A percentile compares a stretch with the other conserved stretches of the same genome.
These are phyloP conservation scores for Candida palmyrensis DNA, from an alignment of 805 yeast species.

Conservation along the genomic window DNA sequence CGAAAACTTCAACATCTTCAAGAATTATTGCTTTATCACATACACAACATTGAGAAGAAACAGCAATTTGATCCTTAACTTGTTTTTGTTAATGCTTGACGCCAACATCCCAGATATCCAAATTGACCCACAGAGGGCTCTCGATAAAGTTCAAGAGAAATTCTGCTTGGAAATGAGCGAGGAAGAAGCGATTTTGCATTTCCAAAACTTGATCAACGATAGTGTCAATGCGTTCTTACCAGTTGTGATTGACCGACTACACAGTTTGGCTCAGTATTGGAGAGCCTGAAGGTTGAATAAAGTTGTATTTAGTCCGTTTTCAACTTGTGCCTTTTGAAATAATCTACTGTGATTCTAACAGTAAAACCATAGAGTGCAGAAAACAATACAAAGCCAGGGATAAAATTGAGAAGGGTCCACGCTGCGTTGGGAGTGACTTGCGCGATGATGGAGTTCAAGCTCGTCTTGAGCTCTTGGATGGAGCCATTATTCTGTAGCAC, in stretches of 20 bases:
- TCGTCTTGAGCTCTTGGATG: slow-evolving; percentile 16
- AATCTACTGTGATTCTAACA: slow-evolving; percentile 14
- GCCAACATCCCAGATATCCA: slow-evolving; percentile 89
- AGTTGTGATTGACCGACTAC: slow-evolving; percentile 90
- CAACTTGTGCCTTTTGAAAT: slow-evolving; percentile 11
- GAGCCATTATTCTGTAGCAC: slow-evolving; percentile 57
- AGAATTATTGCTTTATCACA: slow-evolving; percentile 91
- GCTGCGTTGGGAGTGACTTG: slow-evolving; percentile 21
- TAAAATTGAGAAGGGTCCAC: slow-evolving; percentile 16
- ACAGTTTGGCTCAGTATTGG: slow-evolving; percentile 97
- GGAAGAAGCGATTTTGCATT: slow-evolving; percentile 92
- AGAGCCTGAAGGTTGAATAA: slow-evolving; percentile 49
- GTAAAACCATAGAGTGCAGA: slow-evolving; percentile 19
- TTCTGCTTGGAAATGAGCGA: slow-evolving; percentile 91
- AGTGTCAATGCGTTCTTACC: slow-evolving; percentile 93
- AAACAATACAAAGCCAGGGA: slow-evolving; percentile 23
- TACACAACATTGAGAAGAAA: slow-evolving; percentile 86
- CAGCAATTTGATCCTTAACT: slow-evolving; percentile 81
- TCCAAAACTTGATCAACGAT: slow-evolving; percentile 90
- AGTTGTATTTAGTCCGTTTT: not conserved
- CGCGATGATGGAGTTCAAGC: slow-evolving; percentile 17
- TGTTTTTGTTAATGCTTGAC: slow-evolving; percentile 90
- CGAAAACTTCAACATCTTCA: slow-evolving; percentile 78
- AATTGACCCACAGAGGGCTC: slow-evolving; percentile 79
- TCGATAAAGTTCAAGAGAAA: slow-evolving; percentile 88